Conservation (phyloP, 257 asterid genomes). For the Capsicum rhomboideum region DNA sequence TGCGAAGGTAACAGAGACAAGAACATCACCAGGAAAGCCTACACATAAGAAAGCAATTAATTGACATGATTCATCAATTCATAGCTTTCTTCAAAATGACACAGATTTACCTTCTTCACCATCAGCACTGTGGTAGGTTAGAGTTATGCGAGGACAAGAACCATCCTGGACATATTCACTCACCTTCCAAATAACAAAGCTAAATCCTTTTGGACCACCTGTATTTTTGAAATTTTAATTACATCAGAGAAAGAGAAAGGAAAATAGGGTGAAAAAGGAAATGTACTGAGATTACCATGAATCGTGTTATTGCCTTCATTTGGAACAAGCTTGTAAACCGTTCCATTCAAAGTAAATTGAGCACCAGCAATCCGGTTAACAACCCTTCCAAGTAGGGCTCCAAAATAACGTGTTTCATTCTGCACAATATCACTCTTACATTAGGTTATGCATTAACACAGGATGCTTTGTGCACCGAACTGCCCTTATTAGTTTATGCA, state of each 20-base stretch:
- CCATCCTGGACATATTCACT: not conserved
- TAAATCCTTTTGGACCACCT: constrained; percentile 11
- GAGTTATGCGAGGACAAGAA: not conserved
- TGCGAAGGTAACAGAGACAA: not conserved
- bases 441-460: not conserved
- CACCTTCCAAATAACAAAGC: constrained; percentile 1
- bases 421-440: not conserved
- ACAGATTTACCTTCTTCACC: constrained; percentile 8
- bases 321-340: not conserved
- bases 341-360: constrained; percentile 7
- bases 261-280: not conserved
- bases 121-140: constrained; percentile 2
- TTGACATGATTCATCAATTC: not conserved
- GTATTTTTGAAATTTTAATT: not conserved
- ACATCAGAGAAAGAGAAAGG: not conserved
- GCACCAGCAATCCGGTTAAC: constrained; percentile 10
- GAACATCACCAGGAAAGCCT: constrained; percentile 6
- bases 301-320: constrained; percentile 5
- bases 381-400: constrained; percentile 9
- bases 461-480: not conserved
- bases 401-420: not conserved
- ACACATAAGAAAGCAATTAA: not conserved
- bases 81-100: not conserved
- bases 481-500: too few relatives aligned
- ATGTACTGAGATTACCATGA: not conserved